phyloP scores from a whole-genome alignment of 2,329 filamentous ascomycete genomes.

The Aquanectria penicillioides region DNA sequence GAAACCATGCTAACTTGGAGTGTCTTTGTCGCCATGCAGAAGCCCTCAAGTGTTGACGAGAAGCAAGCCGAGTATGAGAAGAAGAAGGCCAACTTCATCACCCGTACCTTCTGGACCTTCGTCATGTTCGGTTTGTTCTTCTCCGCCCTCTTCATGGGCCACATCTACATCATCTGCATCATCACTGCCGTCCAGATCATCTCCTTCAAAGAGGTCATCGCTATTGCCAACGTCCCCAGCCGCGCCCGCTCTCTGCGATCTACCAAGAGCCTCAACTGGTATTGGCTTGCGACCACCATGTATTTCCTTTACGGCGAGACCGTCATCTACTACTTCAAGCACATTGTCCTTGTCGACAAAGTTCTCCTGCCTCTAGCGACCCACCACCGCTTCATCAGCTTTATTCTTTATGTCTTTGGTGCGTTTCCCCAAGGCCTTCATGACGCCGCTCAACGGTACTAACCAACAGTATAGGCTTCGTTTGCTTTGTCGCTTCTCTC shows the following conservation, averaged over 20 bases:
- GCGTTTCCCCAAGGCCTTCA: constrained; percentile 49
- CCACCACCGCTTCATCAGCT: constrained; percentile 98
- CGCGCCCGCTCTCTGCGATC: constrained; percentile 90
- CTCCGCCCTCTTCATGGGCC: constrained; percentile 89
- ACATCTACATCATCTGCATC: constrained; percentile 95
- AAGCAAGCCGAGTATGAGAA: constrained; percentile 84
- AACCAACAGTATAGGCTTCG: constrained; percentile 74
- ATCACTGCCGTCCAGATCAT: constrained; percentile 95
- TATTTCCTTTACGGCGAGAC: constrained; percentile 99
- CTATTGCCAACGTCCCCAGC: constrained; percentile 94
- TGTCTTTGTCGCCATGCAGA: constrained; percentile 46
- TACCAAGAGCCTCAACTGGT: constrained; percentile 98
- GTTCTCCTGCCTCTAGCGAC: constrained; percentile 93
- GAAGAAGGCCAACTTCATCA: constrained; percentile 98
- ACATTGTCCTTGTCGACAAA: constrained; percentile 94
- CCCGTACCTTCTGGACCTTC: constrained; percentile 95
- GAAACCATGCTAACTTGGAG: constrained; percentile 31
- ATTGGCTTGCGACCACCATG: constrained; percentile 98
- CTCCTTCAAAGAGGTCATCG: constrained; percentile 99
- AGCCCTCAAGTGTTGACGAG: constrained; percentile 53
- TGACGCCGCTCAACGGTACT: constrained; percentile 11
- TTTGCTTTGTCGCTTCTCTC: constrained; percentile 95
- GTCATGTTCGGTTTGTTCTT: constrained; percentile 98
- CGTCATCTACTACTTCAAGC: constrained; percentile 99
- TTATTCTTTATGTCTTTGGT: constrained; percentile 98